Conservation (phyloP, 1,139 yeast genomes). For the Suhomyces wounanorum region DNA sequence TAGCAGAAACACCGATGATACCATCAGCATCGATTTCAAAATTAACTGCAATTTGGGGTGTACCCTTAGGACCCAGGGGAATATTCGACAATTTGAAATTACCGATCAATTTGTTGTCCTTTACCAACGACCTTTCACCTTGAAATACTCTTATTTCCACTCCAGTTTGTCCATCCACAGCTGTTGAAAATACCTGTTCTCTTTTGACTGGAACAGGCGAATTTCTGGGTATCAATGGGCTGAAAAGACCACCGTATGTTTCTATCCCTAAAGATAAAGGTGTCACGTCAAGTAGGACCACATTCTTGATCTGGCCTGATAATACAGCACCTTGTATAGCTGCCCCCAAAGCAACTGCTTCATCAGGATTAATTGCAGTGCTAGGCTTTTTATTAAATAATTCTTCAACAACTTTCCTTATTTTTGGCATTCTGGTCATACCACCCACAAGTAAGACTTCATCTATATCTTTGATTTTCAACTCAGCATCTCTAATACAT, state of each 20-base stretch:
- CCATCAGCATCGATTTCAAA: constrained; percentile 86
- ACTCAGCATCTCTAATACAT: constrained; percentile 70
- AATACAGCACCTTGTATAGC: constrained; percentile 82
- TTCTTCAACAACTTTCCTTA: constrained; percentile 56
- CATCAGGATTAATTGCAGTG: constrained; percentile 75
- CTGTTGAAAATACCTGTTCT: constrained; percentile 74
- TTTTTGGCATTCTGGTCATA: constrained; percentile 83
- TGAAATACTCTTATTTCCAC: constrained; percentile 78
- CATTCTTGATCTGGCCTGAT: constrained; percentile 70
- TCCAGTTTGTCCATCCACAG: constrained; percentile 83
- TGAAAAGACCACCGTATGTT: constrained; percentile 78
- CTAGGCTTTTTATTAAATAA: constrained; percentile 62
- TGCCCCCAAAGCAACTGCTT: constrained; percentile 83
- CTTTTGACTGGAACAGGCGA: constrained; percentile 74
- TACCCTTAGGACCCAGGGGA: constrained; percentile 74
- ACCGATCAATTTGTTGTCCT: constrained; percentile 73
- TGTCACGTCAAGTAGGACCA: constrained; percentile 74
- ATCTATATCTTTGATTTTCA: constrained; percentile 62
- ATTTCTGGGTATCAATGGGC: constrained; percentile 75
- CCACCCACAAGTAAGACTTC: constrained; percentile 80
- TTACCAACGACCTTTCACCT: constrained; percentile 75
- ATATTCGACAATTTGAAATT: constrained; percentile 68
- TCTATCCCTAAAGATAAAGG: constrained; percentile 80
- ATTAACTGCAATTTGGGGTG: constrained; percentile 71
- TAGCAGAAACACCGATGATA: constrained; percentile 72